Conservation (phyloP, 306 rosid genomes). For the Dalbergia oliveri region DNA sequence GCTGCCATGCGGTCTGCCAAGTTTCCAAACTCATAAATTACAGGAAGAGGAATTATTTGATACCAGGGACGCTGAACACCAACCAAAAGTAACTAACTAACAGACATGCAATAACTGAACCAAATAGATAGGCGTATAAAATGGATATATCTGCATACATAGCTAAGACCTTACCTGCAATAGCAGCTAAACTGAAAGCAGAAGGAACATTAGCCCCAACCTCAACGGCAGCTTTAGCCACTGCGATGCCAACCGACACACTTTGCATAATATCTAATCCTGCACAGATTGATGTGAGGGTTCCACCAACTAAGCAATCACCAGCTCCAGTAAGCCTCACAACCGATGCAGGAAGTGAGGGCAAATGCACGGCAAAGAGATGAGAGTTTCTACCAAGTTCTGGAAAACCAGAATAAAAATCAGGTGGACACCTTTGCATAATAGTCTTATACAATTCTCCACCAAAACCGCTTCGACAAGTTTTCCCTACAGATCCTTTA, state of each 20-base stretch:
- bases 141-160: constrained; percentile 31
- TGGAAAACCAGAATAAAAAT: constrained; percentile 40
- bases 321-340: constrained; percentile 91
- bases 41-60: neutral
- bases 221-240: constrained; percentile 88
- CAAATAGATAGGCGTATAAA: constrained; percentile 30
- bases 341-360: constrained; percentile 80
- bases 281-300: constrained; percentile 71
- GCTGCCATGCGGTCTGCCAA: neutral
- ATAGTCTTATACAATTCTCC: constrained; percentile 56
- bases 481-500: constrained; percentile 49
- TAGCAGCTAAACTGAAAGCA: constrained; percentile 57
- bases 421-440: constrained; percentile 62
- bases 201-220: constrained; percentile 75
- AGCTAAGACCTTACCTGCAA: constrained; percentile 63
- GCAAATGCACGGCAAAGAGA: constrained; percentile 80
- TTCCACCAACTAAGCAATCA: constrained; percentile 95
- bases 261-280: constrained; percentile 87
- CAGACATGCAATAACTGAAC: neutral
- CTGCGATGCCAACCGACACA: constrained; percentile 86
- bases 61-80: neutral
- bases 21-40: constrained; percentile 20
- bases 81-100: neutral
- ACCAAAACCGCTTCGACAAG: constrained; percentile 33
- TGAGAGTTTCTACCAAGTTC: constrained; percentile 56